Conservation (phyloP, 1,139 yeast species). For the Taphrina confusa region DNA sequence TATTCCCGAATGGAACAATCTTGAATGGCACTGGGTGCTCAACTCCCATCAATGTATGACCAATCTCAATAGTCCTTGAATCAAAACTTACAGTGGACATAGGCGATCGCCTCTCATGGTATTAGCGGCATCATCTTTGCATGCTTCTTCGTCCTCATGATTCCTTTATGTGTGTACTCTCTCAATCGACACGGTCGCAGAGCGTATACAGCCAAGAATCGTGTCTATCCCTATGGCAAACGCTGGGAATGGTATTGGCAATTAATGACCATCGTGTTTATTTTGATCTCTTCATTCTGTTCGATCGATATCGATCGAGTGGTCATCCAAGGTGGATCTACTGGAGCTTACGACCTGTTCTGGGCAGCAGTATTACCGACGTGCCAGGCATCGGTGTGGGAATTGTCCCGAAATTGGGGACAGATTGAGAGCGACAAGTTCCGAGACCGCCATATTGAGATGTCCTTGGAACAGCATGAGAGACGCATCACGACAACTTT, state of each 20-base stretch:
- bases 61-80: no score
- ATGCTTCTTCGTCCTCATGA: conserved; percentile 16
- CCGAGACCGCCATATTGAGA: conserved; percentile 13
- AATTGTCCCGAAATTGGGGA: conserved; percentile 32
- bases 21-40: conserved; percentile 29
- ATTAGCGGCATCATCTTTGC: conserved; percentile 30
- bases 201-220: conserved; percentile 23
- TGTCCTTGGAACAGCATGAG: conserved; percentile 27
- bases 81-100: no score
- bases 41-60: conserved; percentile 15
- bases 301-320: conserved; percentile 29
- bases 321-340: conserved; percentile 19
- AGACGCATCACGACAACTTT: conserved; percentile 21
- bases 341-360: conserved; percentile 25
- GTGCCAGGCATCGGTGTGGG: conserved; percentile 31
- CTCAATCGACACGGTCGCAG: conserved; percentile 27
- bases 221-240: conserved; percentile 26
- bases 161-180: conserved; percentile 18
- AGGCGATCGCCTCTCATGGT: conserved; percentile 32
- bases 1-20: conserved; percentile 32
- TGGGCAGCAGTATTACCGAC: conserved; percentile 24
- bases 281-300: conserved; percentile 24
- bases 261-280: conserved; percentile 17
- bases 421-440: conserved; percentile 25
- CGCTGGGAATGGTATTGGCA: conserved; percentile 35